Conservation (phyloP, 768 basidiomycete genomes). For the Rhizopogon salebrosus region DNA sequence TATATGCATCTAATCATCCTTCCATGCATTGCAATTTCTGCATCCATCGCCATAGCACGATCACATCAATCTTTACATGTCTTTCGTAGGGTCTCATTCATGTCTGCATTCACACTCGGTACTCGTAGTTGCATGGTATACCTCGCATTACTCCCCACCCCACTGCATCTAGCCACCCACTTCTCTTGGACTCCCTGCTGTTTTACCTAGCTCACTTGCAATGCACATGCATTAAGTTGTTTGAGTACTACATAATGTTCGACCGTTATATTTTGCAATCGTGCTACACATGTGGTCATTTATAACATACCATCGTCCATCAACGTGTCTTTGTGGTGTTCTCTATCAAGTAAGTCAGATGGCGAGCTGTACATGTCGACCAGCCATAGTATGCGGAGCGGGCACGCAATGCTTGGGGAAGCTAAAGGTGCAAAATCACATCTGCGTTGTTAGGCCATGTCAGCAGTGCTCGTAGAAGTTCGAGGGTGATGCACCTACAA, state of each 20-base stretch:
- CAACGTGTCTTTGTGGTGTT: neutral
- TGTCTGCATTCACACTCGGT: conserved; percentile 6
- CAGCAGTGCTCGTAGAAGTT: neutral
- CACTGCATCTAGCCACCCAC: conserved; percentile 6
- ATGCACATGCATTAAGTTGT: conserved; percentile 1
- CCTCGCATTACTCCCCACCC: conserved; percentile 13
- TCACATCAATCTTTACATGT: conserved; percentile 13
- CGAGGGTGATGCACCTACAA: neutral
- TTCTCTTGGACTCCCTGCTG: conserved; percentile 13
- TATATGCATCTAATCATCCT: conserved; percentile 16
- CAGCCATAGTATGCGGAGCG: neutral
- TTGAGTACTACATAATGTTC: neutral
- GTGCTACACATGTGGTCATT: neutral
- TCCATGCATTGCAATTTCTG: conserved; percentile 15
- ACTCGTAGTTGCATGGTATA: conserved; percentile 20
- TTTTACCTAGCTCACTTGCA: conserved; percentile 4
- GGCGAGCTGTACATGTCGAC: neutral
- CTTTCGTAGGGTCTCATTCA: conserved; percentile 7
- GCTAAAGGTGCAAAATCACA: neutral
- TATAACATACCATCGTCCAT: neutral
- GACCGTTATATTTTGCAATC: neutral
- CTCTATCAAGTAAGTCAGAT: neutral
- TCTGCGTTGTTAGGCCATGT: neutral
- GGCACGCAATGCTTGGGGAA: neutral
- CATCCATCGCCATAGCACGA: conserved; percentile 12